These are phyloP conservation scores for Fraxinus cuspidata DNA, from an alignment of 257 asterid genomes.

Conservation along the genomic window DNA sequence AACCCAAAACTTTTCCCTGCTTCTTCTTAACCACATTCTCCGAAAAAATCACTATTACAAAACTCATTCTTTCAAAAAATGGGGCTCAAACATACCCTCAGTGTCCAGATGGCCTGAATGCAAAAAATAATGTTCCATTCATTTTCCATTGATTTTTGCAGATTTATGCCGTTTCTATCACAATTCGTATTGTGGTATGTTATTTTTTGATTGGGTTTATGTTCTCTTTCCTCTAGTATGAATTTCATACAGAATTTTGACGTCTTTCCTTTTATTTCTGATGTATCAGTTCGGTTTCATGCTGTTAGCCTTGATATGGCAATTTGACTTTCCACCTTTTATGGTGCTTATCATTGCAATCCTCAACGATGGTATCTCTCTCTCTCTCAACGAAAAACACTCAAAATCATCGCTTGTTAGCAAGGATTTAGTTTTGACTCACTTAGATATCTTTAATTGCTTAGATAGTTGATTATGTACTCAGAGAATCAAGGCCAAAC, in stretches of 20 bases:
- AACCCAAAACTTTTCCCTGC: too few relatives aligned
- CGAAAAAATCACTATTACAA: too few relatives aligned
- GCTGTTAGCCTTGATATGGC: slow-evolving; percentile 63
- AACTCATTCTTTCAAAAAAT: too few relatives aligned
- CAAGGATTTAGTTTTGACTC: too few relatives aligned
- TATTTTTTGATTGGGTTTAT: not conserved
- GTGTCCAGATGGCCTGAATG: not conserved
- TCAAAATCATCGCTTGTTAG: not conserved
- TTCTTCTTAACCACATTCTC: too few relatives aligned
- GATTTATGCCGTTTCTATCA: slow-evolving; percentile 69
- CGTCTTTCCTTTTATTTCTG: slow-evolving; percentile 3
- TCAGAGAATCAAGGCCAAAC: not conserved
- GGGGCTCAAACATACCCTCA: too few relatives aligned
- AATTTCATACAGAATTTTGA: not conserved
- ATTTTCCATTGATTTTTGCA: slow-evolving; percentile 34
- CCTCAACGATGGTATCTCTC: slow-evolving; percentile 50
- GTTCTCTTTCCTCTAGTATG: slow-evolving; percentile 11
- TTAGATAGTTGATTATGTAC: not conserved
- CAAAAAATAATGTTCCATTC: not conserved
- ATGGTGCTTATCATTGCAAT: slow-evolving; percentile 67
- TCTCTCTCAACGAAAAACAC: not conserved
- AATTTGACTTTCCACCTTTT: slow-evolving; percentile 63
- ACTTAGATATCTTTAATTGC: not conserved
- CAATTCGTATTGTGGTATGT: slow-evolving; percentile 66
- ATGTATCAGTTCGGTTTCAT: slow-evolving; percentile 53